Evolutionary conservation across 257 asterid genomes (phyloP), one percentile per base, ranked within the genome.

Genomic region (Datura wrightii): DNA sequence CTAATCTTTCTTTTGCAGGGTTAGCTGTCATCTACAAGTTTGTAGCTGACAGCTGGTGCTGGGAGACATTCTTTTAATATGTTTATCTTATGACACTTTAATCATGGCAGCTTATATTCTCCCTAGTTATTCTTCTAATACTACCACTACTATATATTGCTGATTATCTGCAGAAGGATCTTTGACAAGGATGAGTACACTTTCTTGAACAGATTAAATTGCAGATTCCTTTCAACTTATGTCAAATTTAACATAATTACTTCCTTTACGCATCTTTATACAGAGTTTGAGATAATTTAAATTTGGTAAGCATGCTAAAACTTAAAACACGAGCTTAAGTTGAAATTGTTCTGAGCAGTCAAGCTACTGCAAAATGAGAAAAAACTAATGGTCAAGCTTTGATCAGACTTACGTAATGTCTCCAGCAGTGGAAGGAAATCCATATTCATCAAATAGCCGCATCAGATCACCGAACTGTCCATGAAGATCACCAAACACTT

Each of bases 381-480:
- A 39, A 42, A 44, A 9, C 2, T 34, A 15, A 52, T 2, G 15
- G 48, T 83, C 58, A 79, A 79, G 79, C 48, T 79, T 71, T 42
- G 81, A 86, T 14, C 56, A 89, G 86, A 88, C 97, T 91, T 89
- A 97, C 99, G 99, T 94, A 19, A 97, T 91, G 91, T 97, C 99
- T 82, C 99, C 99, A 36, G 98, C 99, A 88, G 99, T 92, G 71
- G 99, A 97, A 88, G 99, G 99, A 92, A 94, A 97, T 50, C 99
- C 99, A 90, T 97, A 97, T 93, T 97, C 99, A 87, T 97, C 99
- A 88, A 97, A 97, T 44, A 97, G 96, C 60, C 99, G 91, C 99
- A 97, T 95, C 83, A 97, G 85, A 89, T 97, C 99, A 87, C 99
- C 99, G 87, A 97, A 97, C 91, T 97, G 99, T 79, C 99, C 99